Conservation (phyloP, 2,329 filamentous ascomycete genomes). For the Aspergillus fijiensis region DNA sequence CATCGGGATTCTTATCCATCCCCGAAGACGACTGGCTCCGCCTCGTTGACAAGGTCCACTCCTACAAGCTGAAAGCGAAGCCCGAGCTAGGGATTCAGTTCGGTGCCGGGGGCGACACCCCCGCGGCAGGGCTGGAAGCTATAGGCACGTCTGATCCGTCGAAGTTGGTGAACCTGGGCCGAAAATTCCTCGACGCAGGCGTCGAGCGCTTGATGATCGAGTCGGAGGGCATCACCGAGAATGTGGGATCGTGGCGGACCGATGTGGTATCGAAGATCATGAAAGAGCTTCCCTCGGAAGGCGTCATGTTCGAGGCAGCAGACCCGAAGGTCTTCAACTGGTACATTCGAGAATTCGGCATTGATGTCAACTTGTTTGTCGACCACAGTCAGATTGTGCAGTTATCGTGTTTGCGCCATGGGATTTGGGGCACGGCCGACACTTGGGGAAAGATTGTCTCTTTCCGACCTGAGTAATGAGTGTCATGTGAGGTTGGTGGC, state of each 20-base stretch:
- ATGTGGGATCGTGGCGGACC: constrained; percentile 55
- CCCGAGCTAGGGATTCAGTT: constrained; percentile 59
- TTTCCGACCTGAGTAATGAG: constrained; percentile 29
- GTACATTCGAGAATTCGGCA: constrained; percentile 58
- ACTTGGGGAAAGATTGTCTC: constrained; percentile 56
- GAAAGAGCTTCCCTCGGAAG: constrained; percentile 52
- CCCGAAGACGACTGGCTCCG: constrained; percentile 56
- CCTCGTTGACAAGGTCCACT: constrained; percentile 50
- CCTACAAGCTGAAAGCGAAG: constrained; percentile 52
- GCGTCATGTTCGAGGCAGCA: constrained; percentile 60
- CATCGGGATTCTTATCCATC: constrained; percentile 55
- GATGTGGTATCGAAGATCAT: constrained; percentile 56
- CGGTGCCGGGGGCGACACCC: constrained; percentile 56
- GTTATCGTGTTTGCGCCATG: constrained; percentile 51
- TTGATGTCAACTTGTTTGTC: constrained; percentile 58
- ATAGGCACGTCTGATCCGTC: constrained; percentile 52
- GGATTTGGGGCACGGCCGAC: constrained; percentile 58
- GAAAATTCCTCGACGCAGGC: constrained; percentile 51
- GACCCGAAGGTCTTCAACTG: constrained; percentile 58
- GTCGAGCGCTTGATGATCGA: constrained; percentile 60
- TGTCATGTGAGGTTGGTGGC: neutral
- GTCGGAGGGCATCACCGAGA: constrained; percentile 61
- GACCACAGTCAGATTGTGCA: constrained; percentile 60
- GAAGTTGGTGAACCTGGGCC: constrained; percentile 52
- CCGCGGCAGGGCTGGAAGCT: constrained; percentile 47